Percentiles rank a stretch among this genome's conserved stretches.
Evolutionary conservation across 768 basidiomycete genomes (phyloP).

Genomic region (Tricholoma bakamatsutake): DNA sequence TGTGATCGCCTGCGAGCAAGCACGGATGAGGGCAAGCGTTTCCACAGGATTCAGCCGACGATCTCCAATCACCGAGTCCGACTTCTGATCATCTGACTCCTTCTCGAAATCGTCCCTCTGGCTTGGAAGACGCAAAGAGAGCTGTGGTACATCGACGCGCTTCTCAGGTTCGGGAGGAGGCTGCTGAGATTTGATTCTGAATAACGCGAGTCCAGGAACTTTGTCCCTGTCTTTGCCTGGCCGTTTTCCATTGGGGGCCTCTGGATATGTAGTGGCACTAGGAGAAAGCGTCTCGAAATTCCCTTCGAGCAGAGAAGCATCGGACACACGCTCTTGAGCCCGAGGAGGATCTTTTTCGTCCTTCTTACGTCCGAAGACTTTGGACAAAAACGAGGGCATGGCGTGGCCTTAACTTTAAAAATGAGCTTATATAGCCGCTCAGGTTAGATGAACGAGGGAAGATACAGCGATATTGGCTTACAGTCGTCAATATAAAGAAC

Average conservation of each 20-base stretch:
- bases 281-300: constrained; percentile 70
- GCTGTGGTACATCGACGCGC: constrained; percentile 40
- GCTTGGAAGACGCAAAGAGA: constrained; percentile 58
- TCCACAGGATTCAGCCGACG: constrained; percentile 57
- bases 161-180: constrained; percentile 32
- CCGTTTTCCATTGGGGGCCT: constrained; percentile 25
- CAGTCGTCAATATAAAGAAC: background rate
- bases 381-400: constrained; percentile 70
- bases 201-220: constrained; percentile 42
- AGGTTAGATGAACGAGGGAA: background rate
- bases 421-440: constrained; percentile 5
- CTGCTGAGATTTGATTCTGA: constrained; percentile 40
- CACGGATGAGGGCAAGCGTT: constrained; percentile 56
- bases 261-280: constrained; percentile 33
- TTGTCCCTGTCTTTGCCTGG: constrained; percentile 30
- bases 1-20: constrained; percentile 62
- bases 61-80: constrained; percentile 51
- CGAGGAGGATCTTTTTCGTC: constrained; percentile 41
- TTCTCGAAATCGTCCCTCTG: constrained; percentile 56
- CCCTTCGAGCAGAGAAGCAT: constrained; percentile 56
- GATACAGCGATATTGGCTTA: background rate
- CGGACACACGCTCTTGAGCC: constrained; percentile 27
- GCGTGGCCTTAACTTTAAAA: constrained; percentile 25
- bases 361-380: constrained; percentile 73
- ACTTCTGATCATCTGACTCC: constrained; percentile 41